Evolutionary conservation across 129 eudicot genomes (phyloP), one percentile per base, ranked within the genome.

Genomic region (Flaveria trinervia): DNA sequence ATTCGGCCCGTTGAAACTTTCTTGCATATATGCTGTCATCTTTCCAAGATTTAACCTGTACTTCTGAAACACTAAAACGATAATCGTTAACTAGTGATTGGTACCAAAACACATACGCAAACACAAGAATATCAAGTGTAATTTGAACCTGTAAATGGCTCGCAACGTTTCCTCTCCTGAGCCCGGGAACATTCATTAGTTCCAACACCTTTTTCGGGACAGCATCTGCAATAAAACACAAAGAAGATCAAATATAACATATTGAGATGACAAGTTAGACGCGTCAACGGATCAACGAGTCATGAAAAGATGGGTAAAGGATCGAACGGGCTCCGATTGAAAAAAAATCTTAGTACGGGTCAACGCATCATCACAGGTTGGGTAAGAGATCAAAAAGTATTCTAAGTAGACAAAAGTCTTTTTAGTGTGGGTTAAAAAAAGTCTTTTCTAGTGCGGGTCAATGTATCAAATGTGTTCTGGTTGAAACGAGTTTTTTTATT

Each of bases 121-220:
- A 39, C 36, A 77, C 7, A 41, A 70, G 7, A 0, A 22, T 7
- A 26, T n/a, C 7, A 22, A 57, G 51, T 23, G 72, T 1, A 3
- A 44, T n/a, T 23, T 56, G 74, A 73, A 86, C 93, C 93, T 89
- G 91, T 65, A 86, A 49, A 89, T 89, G 91, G 76, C 91, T 89
- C 23, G 95, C 95, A 17, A 88, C 86, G 54, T 88, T 80, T 65
- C 86, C 86, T 68, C 86, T 78, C 22, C 75, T 79, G 49, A 88
- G 76, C 45, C 85, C 88, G 0, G 88, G 87, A 9, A 86, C 90
- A 36, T 84, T 82, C 89, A 86, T 89, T 12, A 65, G 71, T 78
- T 86, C 86, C 49, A 80, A 83, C 33, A 82, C 83, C 77, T 75
- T 86, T 76, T 88, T 84, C 0, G 89, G 86, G 59, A 77, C 82